A percentile compares a stretch with the other conserved stretches of the same genome.
These are phyloP conservation scores for Crataegus laevigata DNA, from an alignment of 306 rosid species.

Conservation along the genomic window DNA sequence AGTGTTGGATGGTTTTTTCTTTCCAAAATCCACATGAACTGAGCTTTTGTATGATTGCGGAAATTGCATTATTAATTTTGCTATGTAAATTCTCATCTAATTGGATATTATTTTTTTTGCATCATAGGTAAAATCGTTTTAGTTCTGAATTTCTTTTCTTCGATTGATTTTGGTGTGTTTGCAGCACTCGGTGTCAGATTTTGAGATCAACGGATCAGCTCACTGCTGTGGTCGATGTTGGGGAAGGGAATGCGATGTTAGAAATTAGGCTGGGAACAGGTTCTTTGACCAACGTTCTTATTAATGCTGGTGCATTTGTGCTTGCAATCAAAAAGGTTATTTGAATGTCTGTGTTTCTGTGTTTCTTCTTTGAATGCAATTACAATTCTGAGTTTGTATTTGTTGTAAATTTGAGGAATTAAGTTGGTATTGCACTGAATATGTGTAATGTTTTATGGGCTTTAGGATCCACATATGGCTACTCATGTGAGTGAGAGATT, in stretches of 20 bases:
- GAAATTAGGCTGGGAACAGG: conserved; percentile 96
- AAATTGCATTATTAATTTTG: neutral
- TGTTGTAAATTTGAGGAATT: neutral
- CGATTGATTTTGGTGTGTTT: neutral
- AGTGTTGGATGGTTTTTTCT: too few species aligned
- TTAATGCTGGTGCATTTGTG: conserved; percentile 63
- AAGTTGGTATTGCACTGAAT: conserved; percentile 5
- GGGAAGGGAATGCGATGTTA: conserved; percentile 62
- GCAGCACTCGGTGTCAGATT: conserved; percentile 81
- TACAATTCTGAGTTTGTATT: neutral
- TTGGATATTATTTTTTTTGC: too few species aligned
- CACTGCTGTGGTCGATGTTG: conserved; percentile 47
- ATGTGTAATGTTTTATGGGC: conserved; percentile 6
- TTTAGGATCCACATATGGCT: conserved; percentile 18
- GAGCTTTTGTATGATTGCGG: too few species aligned
- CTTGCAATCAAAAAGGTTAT: conserved; percentile 84
- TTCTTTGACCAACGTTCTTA: conserved; percentile 72
- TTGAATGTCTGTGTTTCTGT: neutral
- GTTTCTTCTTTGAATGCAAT: neutral
- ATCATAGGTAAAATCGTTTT: neutral
- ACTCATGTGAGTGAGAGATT: too few species aligned
- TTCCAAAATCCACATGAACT: too few species aligned
- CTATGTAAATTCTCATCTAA: too few species aligned
- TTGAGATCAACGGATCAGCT: conserved; percentile 67
- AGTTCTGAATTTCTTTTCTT: neutral